These are phyloP conservation scores for Starmerella vaccinii DNA, from an alignment of 805 yeast genomes.

Conservation along the genomic window DNA sequence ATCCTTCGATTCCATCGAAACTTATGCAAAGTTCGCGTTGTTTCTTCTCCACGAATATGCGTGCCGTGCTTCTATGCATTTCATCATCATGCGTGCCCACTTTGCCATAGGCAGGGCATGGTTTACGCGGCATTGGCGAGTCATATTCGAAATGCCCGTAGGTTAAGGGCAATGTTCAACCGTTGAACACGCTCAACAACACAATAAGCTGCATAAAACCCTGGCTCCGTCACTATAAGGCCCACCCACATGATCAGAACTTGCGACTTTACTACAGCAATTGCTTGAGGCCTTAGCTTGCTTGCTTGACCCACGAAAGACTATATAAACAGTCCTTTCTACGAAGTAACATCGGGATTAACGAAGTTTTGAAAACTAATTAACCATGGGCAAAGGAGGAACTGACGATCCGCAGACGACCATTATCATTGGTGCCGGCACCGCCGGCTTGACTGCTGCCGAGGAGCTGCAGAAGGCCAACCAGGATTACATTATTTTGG, in stretches of 20 bases:
- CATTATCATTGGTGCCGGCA: conserved; percentile 31
- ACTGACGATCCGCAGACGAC: conserved; percentile 6
- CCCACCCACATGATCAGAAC: conserved; percentile 1
- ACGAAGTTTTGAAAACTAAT: background rate
- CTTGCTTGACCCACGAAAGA: background rate
- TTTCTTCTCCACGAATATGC: background rate
- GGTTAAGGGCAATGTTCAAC: background rate
- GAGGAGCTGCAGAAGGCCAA: conserved; percentile 22
- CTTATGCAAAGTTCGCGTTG: no score
- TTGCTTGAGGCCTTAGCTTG: background rate
- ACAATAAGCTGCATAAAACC: background rate
- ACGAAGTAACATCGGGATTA: background rate
- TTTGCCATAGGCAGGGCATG: background rate
- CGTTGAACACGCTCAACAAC: no score
- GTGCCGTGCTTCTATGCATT: background rate
- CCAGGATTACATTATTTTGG: conserved; percentile 24
- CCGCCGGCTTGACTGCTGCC: conserved; percentile 31
- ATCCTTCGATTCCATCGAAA: no score
- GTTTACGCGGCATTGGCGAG: background rate
- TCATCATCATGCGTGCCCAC: background rate
- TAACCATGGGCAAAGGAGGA: background rate
- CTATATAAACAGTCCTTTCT: background rate
- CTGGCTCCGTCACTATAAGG: background rate
- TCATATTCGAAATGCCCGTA: background rate
- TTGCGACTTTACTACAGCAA: background rate